Evolutionary conservation across 2,329 filamentous ascomycete species (phyloP), one percentile per base, ranked within the genome.

Genomic region (Lecanicillium sp.): DNA sequence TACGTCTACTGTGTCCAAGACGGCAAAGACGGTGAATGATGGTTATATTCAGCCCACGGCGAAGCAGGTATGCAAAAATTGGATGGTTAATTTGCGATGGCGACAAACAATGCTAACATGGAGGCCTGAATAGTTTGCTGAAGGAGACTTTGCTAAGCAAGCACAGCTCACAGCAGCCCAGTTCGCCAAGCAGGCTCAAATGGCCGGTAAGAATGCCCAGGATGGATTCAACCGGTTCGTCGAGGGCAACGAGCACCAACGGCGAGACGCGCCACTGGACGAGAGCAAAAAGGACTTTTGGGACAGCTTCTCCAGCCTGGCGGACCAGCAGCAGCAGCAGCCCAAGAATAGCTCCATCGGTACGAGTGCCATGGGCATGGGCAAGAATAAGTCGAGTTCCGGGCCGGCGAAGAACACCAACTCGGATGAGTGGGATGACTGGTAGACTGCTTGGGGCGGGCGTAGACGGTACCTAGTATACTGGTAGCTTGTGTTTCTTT

Each of bases 11-110:
- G 87, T 97, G 30, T 81, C 80, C 18, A 95, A 92, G 71, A 85
- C 86, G 47, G 92, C 89, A 28, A 94, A 94, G 69, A 86, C 79
- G 13, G 83, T 96, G 17, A 94, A 96, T 58, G 84, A 92, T 49
- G 79, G 83, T 25, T 96, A 87, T 64, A 87, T 98, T 39, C 88
- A 94, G 63, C 92, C 92, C 9, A 92, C 88, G 19, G 87, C 92
- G 45, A 84, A 87, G 56, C 85, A 88, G 77, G 84, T 88, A 70
- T 44, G 49, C 8, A 7, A 25, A 29, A 43, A 29, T n/a, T 28
- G 32, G 22, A 17, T 36, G 36, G 9, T 30, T 43, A 13, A 19
- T 17, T 52, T 37, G 17, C 25, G 28, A 33, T 20, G 29, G 22
- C 10, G 41, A 33, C 9, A 20, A 32, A n/a, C 42, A 15, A 29